A percentile compares a stretch with the other conserved stretches of the same genome.
Evolutionary conservation across 192 early-diverging fungal genomes (phyloP).

Genomic region (Powellomyces hirtus): DNA sequence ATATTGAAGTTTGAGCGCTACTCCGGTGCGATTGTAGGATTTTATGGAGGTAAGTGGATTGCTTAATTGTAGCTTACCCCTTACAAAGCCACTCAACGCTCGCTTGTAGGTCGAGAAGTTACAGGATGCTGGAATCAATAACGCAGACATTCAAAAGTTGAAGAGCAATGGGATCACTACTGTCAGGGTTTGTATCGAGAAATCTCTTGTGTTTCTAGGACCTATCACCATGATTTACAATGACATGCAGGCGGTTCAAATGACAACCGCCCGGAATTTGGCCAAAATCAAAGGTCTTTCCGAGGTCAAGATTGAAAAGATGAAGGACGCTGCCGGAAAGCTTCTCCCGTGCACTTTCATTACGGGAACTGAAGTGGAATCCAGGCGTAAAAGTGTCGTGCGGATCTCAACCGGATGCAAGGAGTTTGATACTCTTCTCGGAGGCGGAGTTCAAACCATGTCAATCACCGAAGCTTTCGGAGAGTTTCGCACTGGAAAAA

Average conservation of each 20-base stretch:
- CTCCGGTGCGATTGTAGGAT: constrained; percentile 4
- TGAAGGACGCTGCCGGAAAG: constrained; percentile 76
- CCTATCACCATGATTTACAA: too few relatives aligned
- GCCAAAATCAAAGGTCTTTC: constrained; percentile 78
- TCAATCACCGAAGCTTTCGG: constrained; percentile 86
- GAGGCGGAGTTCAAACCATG: constrained; percentile 79
- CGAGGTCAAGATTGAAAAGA: constrained; percentile 82
- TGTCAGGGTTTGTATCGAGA: constrained; percentile 49
- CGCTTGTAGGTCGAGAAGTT: constrained; percentile 36
- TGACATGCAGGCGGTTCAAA: constrained; percentile 61
- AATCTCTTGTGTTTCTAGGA: background rate
- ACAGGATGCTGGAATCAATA: constrained; percentile 67
- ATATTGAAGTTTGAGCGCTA: background rate
- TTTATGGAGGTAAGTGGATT: constrained; percentile 31
- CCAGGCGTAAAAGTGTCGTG: constrained; percentile 58
- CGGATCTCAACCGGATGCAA: constrained; percentile 73
- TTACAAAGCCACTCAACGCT: background rate
- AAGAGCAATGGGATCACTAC: constrained; percentile 75
- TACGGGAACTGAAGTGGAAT: constrained; percentile 48
- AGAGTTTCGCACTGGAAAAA: constrained; percentile 85
- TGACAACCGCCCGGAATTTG: constrained; percentile 65
- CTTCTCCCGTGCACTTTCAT: constrained; percentile 63
- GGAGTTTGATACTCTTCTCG: constrained; percentile 74
- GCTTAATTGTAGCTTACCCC: too few relatives aligned
- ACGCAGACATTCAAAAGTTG: constrained; percentile 76